Evolutionary conservation across 352 stramenopile species (phyloP).

Genomic region (Globisporangium cystogenes): DNA sequence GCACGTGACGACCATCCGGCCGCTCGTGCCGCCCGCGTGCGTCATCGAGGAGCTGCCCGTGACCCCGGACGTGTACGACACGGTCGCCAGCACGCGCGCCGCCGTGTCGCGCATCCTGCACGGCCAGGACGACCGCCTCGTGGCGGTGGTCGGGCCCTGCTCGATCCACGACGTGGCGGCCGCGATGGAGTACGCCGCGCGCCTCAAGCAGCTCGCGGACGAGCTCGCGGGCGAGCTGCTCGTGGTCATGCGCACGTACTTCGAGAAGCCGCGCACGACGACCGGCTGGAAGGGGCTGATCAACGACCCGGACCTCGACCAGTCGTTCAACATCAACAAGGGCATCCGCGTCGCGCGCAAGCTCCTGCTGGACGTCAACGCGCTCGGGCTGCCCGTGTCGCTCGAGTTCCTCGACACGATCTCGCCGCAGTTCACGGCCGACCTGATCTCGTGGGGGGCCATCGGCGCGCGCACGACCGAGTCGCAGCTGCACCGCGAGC

Average conservation of each 20-base stretch:
- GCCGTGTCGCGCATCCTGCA: slow-evolving; percentile 57
- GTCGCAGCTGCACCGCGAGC: slow-evolving; percentile 86
- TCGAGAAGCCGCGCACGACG: slow-evolving; percentile 88
- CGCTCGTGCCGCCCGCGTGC: slow-evolving; percentile 82
- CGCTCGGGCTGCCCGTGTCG: slow-evolving; percentile 75
- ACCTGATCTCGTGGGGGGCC: slow-evolving; percentile 85
- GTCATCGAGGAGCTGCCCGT: slow-evolving; percentile 71
- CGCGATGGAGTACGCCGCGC: slow-evolving; percentile 78
- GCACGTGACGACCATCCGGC: slow-evolving; percentile 79
- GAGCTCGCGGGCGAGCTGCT: slow-evolving; percentile 62
- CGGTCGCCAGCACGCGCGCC: slow-evolving; percentile 49
- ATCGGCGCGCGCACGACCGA: slow-evolving; percentile 90
- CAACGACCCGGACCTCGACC: slow-evolving; percentile 87
- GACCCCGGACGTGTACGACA: slow-evolving; percentile 68
- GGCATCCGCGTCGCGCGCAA: slow-evolving; percentile 76
- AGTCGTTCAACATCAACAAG: slow-evolving; percentile 92
- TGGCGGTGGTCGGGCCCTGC: slow-evolving; percentile 82
- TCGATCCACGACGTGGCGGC: slow-evolving; percentile 88
- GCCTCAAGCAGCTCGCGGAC: slow-evolving; percentile 59
- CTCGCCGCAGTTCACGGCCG: slow-evolving; percentile 87
- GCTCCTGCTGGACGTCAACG: slow-evolving; percentile 81
- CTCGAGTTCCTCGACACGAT: slow-evolving; percentile 90
- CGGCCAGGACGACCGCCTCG: slow-evolving; percentile 79
- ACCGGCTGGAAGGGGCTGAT: slow-evolving; percentile 90
- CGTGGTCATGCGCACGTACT: slow-evolving; percentile 90